Evolutionary conservation across 495 filamentous ascomycete genomes (phyloP).

Genomic region (Aspergillus sclerotioniger): DNA sequence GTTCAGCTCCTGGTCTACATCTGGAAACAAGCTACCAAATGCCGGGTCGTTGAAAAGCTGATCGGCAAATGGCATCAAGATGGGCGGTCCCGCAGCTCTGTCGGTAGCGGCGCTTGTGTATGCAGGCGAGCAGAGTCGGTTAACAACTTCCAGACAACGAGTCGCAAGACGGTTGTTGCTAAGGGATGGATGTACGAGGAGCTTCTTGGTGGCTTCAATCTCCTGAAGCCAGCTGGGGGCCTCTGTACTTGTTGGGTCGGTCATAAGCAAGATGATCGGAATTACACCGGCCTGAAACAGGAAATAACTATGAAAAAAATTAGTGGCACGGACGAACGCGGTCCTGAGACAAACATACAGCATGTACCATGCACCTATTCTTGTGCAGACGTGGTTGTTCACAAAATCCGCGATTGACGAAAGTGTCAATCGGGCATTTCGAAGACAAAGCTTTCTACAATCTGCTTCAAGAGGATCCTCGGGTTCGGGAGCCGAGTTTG

Average conservation of each 20-base stretch:
- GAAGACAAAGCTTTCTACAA: conserved; percentile 42
- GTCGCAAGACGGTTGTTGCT: conserved; percentile 43
- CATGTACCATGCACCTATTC: conserved; percentile 51
- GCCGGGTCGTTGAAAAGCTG: conserved; percentile 39
- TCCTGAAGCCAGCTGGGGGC: conserved; percentile 46
- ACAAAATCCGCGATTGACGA: conserved; percentile 45
- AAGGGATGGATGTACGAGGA: conserved; percentile 42
- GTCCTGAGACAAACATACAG: conserved; percentile 32
- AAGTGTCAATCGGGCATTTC: conserved; percentile 44
- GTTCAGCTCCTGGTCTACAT: conserved; percentile 37
- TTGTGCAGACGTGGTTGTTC: conserved; percentile 40
- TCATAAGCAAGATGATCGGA: conserved; percentile 50
- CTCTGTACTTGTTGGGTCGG: conserved; percentile 42
- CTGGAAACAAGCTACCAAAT: conserved; percentile 40
- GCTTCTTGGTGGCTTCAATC: conserved; percentile 45
- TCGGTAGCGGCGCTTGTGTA: conserved; percentile 15
- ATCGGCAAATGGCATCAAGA: conserved; percentile 42
- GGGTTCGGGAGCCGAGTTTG: conserved; percentile 28
- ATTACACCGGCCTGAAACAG: conserved; percentile 55
- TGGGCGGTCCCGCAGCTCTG: conserved; percentile 17
- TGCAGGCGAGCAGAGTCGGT: conserved; percentile 40
- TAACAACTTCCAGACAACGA: conserved; percentile 45
- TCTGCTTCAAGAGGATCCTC: conserved; percentile 45
- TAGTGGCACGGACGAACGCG: neutral
- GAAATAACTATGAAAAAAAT: conserved; percentile 39